Conservation (phyloP, 331 rosid species). For the Erythrophleum ivorense region DNA sequence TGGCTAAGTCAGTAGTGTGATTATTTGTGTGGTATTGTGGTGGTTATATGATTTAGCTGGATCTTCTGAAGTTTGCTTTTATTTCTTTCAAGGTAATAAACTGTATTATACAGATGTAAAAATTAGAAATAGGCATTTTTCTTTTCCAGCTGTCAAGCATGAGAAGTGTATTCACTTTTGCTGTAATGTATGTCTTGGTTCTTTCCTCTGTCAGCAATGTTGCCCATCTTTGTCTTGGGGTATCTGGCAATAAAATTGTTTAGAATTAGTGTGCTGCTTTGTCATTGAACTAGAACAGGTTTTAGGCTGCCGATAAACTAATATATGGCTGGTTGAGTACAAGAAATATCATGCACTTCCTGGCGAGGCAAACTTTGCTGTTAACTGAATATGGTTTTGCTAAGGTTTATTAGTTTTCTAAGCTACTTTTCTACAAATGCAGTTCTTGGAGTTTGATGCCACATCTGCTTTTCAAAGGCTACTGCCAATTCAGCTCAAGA, state of each 20-base stretch:
- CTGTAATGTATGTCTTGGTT: too few relatives aligned
- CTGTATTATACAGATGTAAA: not conserved
- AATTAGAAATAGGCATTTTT: not conserved
- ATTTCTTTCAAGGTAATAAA: not conserved
- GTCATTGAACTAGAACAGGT: too few relatives aligned
- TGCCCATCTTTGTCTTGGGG: too few relatives aligned
- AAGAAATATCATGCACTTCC: not conserved
- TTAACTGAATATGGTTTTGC: not conserved
- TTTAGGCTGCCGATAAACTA: too few relatives aligned
- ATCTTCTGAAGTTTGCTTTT: not conserved
- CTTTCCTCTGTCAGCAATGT: too few relatives aligned
- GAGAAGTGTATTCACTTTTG: too few relatives aligned
- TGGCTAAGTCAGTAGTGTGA: constrained; percentile 9
- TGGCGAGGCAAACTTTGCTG: too few relatives aligned
- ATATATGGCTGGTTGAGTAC: too few relatives aligned
- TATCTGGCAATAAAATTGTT: too few relatives aligned
- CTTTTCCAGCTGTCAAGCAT: not conserved
- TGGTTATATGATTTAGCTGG: not conserved
- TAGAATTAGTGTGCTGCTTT: too few relatives aligned
- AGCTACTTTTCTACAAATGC: constrained; percentile 34
- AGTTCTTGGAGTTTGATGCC: constrained; percentile 84
- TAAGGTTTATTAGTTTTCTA: constrained; percentile 1
- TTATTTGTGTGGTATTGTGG: not conserved
- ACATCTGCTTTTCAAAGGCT: constrained; percentile 55
- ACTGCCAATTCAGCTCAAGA: constrained; percentile 52